These are phyloP conservation scores for Argentina anserina DNA, from an alignment of 306 rosid genomes.

Conservation along the genomic window DNA sequence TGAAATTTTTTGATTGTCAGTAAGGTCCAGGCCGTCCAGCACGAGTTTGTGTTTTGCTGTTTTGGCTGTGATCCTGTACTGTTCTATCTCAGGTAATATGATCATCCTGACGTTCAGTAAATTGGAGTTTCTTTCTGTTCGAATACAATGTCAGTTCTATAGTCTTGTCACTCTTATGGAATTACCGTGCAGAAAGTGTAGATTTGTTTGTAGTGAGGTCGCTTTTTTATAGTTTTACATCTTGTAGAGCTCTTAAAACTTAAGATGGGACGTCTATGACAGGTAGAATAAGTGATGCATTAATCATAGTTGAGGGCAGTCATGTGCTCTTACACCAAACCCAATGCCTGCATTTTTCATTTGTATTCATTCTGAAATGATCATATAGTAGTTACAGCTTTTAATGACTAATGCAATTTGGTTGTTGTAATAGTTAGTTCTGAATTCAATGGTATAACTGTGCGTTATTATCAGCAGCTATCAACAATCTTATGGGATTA, in stretches of 20 bases:
- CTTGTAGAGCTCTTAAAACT: constrained; percentile 13
- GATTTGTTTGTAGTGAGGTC: constrained; percentile 4
- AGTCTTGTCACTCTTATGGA: constrained; percentile 7
- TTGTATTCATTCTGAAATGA: constrained; percentile 26
- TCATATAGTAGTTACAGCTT: constrained; percentile 6
- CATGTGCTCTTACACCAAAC: constrained; percentile 8
- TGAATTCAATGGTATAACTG: constrained; percentile 23
- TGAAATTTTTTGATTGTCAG: not conserved
- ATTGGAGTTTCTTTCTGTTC: not conserved
- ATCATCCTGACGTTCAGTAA: not conserved
- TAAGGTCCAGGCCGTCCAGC: constrained; percentile 9
- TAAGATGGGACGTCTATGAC: not conserved
- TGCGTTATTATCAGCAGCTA: constrained; percentile 22
- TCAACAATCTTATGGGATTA: not conserved
- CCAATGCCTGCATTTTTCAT: not conserved
- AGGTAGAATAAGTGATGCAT: not conserved
- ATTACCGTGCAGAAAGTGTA: not conserved
- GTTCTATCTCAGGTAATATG: not conserved
- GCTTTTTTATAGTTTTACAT: not conserved
- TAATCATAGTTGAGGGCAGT: not conserved
- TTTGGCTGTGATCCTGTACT: not conserved
- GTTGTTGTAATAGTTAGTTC: constrained; percentile 17
- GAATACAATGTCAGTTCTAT: constrained; percentile 1
- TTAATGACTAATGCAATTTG: constrained; percentile 10
- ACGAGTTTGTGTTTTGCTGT: not conserved